Conservation (phyloP, 2,329 filamentous ascomycete genomes). For the Parastagonospora nodorum region DNA sequence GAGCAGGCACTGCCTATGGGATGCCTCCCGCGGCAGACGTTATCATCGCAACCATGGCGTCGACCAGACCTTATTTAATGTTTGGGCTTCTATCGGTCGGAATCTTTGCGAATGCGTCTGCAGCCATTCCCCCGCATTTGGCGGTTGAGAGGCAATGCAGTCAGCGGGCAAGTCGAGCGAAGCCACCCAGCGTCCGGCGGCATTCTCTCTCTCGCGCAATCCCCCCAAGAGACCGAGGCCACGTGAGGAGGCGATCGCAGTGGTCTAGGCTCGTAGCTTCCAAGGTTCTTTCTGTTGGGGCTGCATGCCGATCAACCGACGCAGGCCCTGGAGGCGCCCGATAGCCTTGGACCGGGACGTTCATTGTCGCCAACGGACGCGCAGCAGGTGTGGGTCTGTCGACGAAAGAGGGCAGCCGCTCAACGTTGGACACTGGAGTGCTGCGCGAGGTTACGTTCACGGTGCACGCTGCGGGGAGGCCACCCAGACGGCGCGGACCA, state of each 20-base stretch:
- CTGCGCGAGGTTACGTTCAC: constrained; percentile 5
- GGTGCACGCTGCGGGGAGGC: not conserved
- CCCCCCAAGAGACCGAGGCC: not conserved
- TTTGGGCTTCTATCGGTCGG: no score
- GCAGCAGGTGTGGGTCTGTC: constrained; percentile 5
- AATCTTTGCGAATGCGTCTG: not conserved
- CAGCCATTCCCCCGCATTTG: not conserved
- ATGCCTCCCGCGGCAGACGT: not conserved
- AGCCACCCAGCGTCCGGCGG: not conserved
- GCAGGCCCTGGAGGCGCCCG: not conserved
- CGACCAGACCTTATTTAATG: no score
- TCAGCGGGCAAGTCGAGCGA: not conserved
- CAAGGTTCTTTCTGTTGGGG: constrained; percentile 15
- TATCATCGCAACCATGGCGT: not conserved
- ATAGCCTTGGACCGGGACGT: not conserved
- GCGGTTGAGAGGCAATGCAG: not conserved
- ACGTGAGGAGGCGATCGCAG: constrained; percentile 9
- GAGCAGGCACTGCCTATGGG: not conserved
- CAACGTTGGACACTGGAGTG: not conserved
- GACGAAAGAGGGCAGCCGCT: constrained; percentile 1
- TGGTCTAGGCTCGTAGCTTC: constrained; percentile 14
- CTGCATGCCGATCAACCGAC: constrained; percentile 21
- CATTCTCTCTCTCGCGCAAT: not conserved
- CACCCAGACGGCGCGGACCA: not conserved
- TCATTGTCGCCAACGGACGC: constrained; percentile 7